Evolutionary conservation across 2,329 filamentous ascomycete genomes (phyloP), one percentile per base, ranked within the genome.

Genomic region (Rhynchosporium agropyri): DNA sequence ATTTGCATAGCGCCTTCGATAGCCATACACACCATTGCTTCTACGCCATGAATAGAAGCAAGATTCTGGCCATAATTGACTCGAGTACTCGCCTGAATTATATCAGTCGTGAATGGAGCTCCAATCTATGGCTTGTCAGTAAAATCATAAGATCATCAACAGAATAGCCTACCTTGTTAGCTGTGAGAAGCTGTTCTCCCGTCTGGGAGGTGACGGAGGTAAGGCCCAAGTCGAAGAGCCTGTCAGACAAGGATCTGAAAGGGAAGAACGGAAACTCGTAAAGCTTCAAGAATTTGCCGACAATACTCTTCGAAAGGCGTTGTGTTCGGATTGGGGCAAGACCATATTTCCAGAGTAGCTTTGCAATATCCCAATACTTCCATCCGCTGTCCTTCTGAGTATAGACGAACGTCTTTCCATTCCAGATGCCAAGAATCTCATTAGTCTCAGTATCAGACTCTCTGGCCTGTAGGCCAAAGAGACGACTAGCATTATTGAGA

Each of bases 11-110:
- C 91, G 6, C 92, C 92, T 58, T 94, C 89, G 0, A 92, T 90
- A 2, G 93, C 90, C 86, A 98, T 91, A 49, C 92, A 94, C 2
- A 85, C 85, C 89, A 97, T 92, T 1, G 93, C 87, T 71, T 96
- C 92, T 0, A 99, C 78, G 0, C 92, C 95, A 72, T 98, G 93
- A 54, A 98, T 95, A 42, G 86, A 79, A n/a, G 81, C 84, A 12
- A 98, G 77, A 69, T 98, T 97, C 55, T 93, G 91, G 0, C 90
- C 95, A 77, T 97, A 99, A 76, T 98, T 98, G 67, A 97, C 94
- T 26, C 95, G 84, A 0, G 95, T 97, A 62, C 88, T 90, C 1
- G 94, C 91, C 77, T 98, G 94, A 31, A 98, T 86, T 54, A 99
- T 85, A 57, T 99, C 91, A 13, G 85, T 84, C 0, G 88, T 81